phyloP scores from a whole-genome alignment of 2,329 filamentous ascomycete genomes.

The Fusarium miscanthi region DNA sequence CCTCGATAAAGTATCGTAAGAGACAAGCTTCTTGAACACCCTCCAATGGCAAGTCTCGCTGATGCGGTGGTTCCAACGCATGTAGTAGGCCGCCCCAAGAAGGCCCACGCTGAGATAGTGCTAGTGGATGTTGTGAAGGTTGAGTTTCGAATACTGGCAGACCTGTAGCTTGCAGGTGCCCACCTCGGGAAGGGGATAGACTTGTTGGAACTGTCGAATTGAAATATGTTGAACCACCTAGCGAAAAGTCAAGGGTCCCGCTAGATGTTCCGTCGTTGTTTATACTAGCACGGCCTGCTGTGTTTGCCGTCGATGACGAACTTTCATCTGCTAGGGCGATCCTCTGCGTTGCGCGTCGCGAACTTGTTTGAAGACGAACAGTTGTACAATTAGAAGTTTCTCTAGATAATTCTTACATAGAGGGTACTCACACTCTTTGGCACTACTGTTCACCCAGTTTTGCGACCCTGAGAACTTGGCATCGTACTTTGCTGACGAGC shows the following conservation, averaged over 20 bases:
- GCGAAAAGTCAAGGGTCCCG: neutral
- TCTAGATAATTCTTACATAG: accelerated
- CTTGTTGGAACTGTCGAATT: neutral
- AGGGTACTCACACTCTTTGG: conserved; percentile 21
- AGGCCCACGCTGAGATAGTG: conserved; percentile 15
- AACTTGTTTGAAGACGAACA: conserved; percentile 38
- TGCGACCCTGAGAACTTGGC: conserved; percentile 35
- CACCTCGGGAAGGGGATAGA: neutral
- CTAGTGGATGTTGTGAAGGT: neutral
- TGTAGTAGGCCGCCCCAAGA: conserved; percentile 20
- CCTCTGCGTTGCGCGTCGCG: neutral
- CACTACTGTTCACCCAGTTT: conserved; percentile 38
- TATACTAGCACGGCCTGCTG: neutral
- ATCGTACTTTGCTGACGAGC: conserved; percentile 40
- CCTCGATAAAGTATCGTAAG: conserved; percentile 34
- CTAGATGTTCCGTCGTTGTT: neutral
- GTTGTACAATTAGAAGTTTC: accelerated
- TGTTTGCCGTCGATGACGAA: accelerated
- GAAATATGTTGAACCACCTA: neutral
- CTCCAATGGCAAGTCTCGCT: neutral
- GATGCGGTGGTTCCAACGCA: conserved; percentile 4
- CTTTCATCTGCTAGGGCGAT: conserved; percentile 2
- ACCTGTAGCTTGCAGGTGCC: neutral
- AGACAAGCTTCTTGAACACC: conserved; percentile 36
- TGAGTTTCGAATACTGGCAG: neutral